These are phyloP conservation scores for Pseudotsuga menziesii DNA, from an alignment of 75 land plant genomes.

Conservation along the genomic window DNA sequence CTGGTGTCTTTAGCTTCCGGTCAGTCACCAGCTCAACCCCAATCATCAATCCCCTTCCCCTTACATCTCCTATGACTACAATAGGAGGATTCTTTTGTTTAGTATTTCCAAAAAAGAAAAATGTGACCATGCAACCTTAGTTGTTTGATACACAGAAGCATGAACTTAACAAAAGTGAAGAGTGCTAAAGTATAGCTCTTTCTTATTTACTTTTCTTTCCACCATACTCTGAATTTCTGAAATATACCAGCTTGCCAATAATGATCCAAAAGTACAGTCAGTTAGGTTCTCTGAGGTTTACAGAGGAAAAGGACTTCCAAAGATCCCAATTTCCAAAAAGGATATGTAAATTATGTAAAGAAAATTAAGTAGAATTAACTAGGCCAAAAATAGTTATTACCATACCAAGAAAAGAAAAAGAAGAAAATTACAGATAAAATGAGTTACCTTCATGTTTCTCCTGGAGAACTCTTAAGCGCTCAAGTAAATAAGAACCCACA, in stretches of 20 bases:
- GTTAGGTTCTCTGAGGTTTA: neutral
- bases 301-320: neutral
- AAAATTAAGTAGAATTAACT: neutral
- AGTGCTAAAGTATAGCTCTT: neutral
- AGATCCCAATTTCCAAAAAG: neutral
- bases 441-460: slow-evolving; percentile 62
- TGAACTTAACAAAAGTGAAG: neutral
- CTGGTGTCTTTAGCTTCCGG: slow-evolving; percentile 82
- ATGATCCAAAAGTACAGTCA: neutral
- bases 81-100: neutral
- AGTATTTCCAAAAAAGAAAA: neutral
- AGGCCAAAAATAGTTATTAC: neutral
- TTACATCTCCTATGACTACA: slow-evolving; percentile 93
- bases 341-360: too few species aligned
- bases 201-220: neutral
- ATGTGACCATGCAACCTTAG: neutral
- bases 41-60: slow-evolving; percentile 95
- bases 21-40: slow-evolving; percentile 95
- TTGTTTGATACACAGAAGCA: neutral
- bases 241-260: neutral
- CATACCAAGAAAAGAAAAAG: neutral
- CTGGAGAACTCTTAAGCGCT: slow-evolving; percentile 60
- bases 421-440: neutral
- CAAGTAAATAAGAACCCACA: slow-evolving; percentile 73
- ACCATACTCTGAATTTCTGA: neutral